phyloP scores from a whole-genome alignment of 257 asterid genomes.

The Solanum megistacrolobum region DNA sequence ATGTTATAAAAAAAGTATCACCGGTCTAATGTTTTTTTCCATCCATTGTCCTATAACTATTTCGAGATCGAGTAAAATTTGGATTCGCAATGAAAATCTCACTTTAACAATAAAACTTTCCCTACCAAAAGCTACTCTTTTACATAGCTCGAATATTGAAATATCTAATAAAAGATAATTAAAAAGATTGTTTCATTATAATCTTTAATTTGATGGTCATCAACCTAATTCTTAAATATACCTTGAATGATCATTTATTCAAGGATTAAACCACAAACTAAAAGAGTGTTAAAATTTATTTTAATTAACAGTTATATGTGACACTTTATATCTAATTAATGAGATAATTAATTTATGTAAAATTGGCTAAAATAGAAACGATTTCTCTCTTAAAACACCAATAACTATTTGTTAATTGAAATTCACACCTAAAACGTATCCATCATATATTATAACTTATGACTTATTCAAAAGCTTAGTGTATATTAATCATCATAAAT shows the following conservation, averaged over 20 bases:
- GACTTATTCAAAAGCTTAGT: background rate
- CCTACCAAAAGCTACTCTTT: background rate
- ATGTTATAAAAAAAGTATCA: background rate
- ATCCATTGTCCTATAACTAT: background rate
- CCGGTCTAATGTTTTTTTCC: background rate
- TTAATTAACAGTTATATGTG: background rate
- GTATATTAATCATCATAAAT: background rate
- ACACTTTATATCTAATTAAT: background rate
- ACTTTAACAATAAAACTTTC: background rate
- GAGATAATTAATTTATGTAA: background rate
- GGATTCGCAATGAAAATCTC: rapidly evolving
- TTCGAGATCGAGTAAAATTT: background rate
- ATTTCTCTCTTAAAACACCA: background rate
- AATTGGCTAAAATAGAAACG: background rate
- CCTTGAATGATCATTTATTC: background rate
- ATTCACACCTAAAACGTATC: background rate
- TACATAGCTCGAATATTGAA: rapidly evolving
- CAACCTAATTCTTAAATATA: background rate
- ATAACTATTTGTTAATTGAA: background rate
- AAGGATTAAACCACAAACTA: background rate
- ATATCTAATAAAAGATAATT: background rate
- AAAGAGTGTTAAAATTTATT: background rate
- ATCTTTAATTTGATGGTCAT: background rate
- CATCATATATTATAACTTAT: background rate
- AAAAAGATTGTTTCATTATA: background rate